Percentiles rank a stretch among this genome's conserved stretches.
Conservation (phyloP, 2,329 filamentous ascomycete species). For the Colletotrichum caudatum region DNA sequence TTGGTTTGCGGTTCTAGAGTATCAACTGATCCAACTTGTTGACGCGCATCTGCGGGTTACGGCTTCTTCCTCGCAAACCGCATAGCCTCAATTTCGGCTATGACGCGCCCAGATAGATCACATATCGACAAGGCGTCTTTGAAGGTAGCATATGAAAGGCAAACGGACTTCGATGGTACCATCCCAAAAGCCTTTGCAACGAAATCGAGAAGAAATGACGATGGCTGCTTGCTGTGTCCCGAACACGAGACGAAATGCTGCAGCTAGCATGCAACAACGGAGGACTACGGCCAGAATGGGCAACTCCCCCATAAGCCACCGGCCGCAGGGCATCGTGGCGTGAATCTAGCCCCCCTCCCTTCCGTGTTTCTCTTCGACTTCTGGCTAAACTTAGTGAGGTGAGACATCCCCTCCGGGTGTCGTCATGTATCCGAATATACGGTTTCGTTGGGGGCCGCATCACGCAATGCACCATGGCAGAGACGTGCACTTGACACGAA, state of each 20-base stretch:
- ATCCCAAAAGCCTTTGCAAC: background rate
- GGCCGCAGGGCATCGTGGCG: background rate
- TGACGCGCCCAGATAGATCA: background rate
- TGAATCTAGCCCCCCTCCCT: background rate
- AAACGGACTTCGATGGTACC: no score
- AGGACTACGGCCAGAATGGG: background rate
- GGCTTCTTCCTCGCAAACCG: background rate
- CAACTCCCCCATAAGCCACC: background rate
- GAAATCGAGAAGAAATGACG: background rate
- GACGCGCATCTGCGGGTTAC: background rate
- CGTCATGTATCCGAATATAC: background rate
- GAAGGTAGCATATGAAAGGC: background rate
- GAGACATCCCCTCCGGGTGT: background rate
- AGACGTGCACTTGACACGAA: background rate
- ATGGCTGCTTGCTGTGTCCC: background rate
- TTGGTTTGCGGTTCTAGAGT: background rate
- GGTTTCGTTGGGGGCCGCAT: background rate
- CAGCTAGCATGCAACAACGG: slow-evolving; percentile 4
- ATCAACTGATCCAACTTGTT: background rate
- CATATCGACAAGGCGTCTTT: background rate
- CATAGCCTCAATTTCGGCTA: background rate
- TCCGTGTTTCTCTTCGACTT: background rate
- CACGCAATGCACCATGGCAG: background rate
- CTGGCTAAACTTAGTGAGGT: background rate
- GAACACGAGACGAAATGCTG: slow-evolving; percentile 3